Base-by-base conservation (phyloP, 2,329 filamentous ascomycete species). In the Aspergillus fumigatiaffinis region DNA sequence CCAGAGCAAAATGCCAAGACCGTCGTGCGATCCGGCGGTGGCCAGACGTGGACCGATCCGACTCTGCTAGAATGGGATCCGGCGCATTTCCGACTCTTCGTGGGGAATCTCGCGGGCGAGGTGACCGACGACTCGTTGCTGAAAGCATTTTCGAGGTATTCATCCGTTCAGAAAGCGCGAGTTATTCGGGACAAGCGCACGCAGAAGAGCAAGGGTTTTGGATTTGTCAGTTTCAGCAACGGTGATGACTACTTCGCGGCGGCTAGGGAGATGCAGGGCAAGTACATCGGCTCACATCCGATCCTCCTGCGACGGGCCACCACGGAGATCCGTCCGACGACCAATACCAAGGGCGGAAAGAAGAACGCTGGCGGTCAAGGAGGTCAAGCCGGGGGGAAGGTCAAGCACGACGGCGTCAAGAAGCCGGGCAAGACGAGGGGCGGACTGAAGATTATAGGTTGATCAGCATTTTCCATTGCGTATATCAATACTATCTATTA, bases 221-320 rank as follows among this genome's bases (percentile, higher is more conserved):
- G 94, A 2, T 99, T 99, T 70, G 92, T 99, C 55, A 94, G 91
- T 75, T 97, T 99, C 77, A 89, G 87, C 67, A 90, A 97, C 71
- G 90, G 92, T 29, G 94, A 99, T 73, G 92, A 97, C 70, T 97
- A 95, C 73, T 97, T 99, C 80, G 86, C 91, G 68, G 93, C 94
- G 1, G 93, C 92, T 68, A 92, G 94, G 77, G 93, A 97, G 78
- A 97, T 97, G 94, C 90, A 97, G 69, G 92, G 92, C 66, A 97
- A 99, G 78, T 99, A 99, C 76, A 97, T 99, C 71, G 93, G 96
- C 68, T 97, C 92, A 73, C 94, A 97, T 74, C 94, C 94, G 0
- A 90, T 97, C 28, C 80, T 90, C 26, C 84, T 97, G 64, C 87
- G 90, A 74, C 90, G 94, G 73, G 91, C 90, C 63, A 96, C 88